phyloP scores from a whole-genome alignment of 2,329 filamentous ascomycete genomes.

The Ascochyta koolunga region DNA sequence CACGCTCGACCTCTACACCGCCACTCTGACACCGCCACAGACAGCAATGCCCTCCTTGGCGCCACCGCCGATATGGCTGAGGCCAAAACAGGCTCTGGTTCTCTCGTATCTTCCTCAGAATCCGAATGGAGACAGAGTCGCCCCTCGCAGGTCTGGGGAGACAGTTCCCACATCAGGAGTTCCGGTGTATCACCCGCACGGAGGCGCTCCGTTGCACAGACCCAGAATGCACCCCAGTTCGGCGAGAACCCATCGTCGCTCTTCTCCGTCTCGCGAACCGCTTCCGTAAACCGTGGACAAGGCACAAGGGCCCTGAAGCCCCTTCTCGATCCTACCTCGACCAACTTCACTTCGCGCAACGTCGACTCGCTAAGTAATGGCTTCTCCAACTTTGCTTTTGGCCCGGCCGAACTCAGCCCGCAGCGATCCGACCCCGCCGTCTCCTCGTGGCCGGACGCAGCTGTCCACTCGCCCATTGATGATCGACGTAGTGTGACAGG shows the following conservation, averaged over 20 bases:
- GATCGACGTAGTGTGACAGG: slow-evolving; percentile 49
- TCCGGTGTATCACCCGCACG: slow-evolving; percentile 47
- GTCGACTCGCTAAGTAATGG: slow-evolving; percentile 41
- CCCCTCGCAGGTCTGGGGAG: slow-evolving; percentile 63
- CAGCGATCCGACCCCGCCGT: slow-evolving; percentile 35
- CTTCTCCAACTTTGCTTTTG: slow-evolving; percentile 43
- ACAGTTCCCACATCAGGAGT: slow-evolving; percentile 46
- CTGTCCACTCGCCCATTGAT: slow-evolving; percentile 51
- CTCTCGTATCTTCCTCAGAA: slow-evolving; percentile 71
- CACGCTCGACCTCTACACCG: too few species aligned
- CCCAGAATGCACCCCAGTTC: slow-evolving; percentile 24
- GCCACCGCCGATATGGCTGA: slow-evolving; percentile 49
- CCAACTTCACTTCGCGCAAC: slow-evolving; percentile 40
- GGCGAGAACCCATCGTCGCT: slow-evolving; percentile 34
- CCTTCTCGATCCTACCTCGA: slow-evolving; percentile 40
- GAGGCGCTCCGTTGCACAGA: slow-evolving; percentile 46
- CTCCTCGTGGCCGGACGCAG: slow-evolving; percentile 44
- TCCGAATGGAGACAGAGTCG: slow-evolving; percentile 66
- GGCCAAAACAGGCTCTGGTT: slow-evolving; percentile 70
- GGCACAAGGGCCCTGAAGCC: slow-evolving; percentile 37
- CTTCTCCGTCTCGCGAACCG: slow-evolving; percentile 33
- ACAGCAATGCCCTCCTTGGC: slow-evolving; percentile 35
- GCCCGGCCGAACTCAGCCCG: slow-evolving; percentile 36
- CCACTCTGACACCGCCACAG: slow-evolving; percentile 31
- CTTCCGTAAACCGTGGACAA: slow-evolving; percentile 29